Conservation (phyloP, 164 flowering plant genomes). For the Tetracentron sinense region DNA sequence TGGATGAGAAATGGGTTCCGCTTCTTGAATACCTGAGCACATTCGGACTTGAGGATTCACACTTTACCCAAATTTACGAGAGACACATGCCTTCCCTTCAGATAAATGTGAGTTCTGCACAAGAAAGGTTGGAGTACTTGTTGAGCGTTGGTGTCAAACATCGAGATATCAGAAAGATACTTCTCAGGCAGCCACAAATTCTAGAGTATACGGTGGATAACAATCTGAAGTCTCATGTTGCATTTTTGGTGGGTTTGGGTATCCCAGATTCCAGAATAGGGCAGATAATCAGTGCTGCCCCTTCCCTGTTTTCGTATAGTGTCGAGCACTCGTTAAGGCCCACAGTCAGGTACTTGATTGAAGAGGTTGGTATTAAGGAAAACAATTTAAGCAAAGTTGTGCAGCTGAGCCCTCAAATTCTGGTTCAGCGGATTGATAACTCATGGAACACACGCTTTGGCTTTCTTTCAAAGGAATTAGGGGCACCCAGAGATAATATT, state of each 20-base stretch:
- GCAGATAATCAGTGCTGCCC: slow-evolving; percentile 75
- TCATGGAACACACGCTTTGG: slow-evolving; percentile 75
- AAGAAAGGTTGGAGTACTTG: slow-evolving; percentile 79
- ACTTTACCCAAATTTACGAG: slow-evolving; percentile 80
- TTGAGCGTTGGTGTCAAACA: slow-evolving; percentile 83
- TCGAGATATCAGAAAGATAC: slow-evolving; percentile 67
- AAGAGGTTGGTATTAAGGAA: slow-evolving; percentile 83
- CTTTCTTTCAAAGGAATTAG: slow-evolving; percentile 80
- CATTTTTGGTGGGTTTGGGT: slow-evolving; percentile 64
- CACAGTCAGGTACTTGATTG: slow-evolving; percentile 78
- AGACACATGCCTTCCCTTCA: slow-evolving; percentile 88
- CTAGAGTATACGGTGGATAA: slow-evolving; percentile 81
- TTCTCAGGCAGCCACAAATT: slow-evolving; percentile 91
- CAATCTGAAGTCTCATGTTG: slow-evolving; percentile 76
- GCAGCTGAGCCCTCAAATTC: slow-evolving; percentile 91
- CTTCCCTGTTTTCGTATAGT: slow-evolving; percentile 90
- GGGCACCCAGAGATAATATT: slow-evolving; percentile 75
- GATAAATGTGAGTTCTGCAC: slow-evolving; percentile 67
- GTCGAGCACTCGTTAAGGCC: slow-evolving; percentile 88
- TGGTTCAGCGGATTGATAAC: slow-evolving; percentile 76
- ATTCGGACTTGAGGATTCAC: slow-evolving; percentile 78
- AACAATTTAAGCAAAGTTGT: slow-evolving; percentile 76
- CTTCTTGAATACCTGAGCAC: slow-evolving; percentile 86
- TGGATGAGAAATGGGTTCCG: slow-evolving; percentile 78
- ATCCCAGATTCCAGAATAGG: slow-evolving; percentile 75